phyloP scores from a whole-genome alignment of 2,329 filamentous ascomycete genomes.

The Ambrosiella cleistominuta region DNA sequence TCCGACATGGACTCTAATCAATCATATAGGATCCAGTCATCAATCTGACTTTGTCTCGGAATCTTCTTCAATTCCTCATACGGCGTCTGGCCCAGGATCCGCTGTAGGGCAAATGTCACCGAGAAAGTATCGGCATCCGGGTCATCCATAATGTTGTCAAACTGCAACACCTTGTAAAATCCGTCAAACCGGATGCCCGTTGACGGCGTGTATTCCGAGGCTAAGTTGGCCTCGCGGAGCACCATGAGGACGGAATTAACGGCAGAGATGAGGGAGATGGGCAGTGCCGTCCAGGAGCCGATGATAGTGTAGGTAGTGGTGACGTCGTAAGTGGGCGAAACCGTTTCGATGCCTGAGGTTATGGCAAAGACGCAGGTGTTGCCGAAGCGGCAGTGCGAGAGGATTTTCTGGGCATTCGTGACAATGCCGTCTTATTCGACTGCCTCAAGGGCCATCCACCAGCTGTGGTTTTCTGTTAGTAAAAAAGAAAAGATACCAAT shows the following conservation, averaged over 20 bases:
- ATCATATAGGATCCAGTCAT: conserved; percentile 37
- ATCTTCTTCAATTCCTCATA: conserved; percentile 27
- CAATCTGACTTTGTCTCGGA: conserved; percentile 35
- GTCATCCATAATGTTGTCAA: conserved; percentile 23
- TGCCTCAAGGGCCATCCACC: conserved; percentile 40
- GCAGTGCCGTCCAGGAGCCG: conserved; percentile 28
- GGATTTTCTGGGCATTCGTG: conserved; percentile 24
- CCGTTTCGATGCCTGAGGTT: conserved; percentile 33
- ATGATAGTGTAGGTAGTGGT: conserved; percentile 26
- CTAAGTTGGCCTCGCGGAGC: conserved; percentile 32
- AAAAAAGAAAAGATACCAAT: not conserved
- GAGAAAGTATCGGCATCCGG: conserved; percentile 18
- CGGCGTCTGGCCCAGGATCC: conserved; percentile 24
- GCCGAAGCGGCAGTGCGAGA: conserved; percentile 30
- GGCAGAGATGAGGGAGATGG: conserved; percentile 29
- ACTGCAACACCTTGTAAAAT: conserved; percentile 33
- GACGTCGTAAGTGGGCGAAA: conserved; percentile 18
- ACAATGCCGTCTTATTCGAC: conserved; percentile 39
- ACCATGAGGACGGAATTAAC: conserved; percentile 33
- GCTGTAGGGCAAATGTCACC: conserved; percentile 28
- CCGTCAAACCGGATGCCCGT: conserved; percentile 41
- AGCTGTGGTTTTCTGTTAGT: conserved; percentile 22
- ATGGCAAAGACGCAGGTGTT: conserved; percentile 30
- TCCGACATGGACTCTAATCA: conserved; percentile 24
- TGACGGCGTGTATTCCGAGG: conserved; percentile 32